These are phyloP conservation scores for Neonectria neomacrospora DNA, from an alignment of 2,329 filamentous ascomycete genomes.

Conservation along the genomic window DNA sequence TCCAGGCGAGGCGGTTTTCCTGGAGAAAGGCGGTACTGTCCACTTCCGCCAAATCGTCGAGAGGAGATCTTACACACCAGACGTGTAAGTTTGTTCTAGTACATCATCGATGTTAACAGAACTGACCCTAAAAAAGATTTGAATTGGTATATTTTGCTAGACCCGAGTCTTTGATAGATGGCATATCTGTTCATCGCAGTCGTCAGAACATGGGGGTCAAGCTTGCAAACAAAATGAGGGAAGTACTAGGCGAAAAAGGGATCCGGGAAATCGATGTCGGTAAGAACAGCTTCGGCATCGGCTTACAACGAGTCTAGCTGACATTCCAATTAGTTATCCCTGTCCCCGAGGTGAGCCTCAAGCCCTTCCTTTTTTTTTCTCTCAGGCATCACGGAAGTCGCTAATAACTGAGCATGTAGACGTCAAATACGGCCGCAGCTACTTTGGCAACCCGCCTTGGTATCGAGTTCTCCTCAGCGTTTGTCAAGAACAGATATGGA, in stretches of 20 bases:
- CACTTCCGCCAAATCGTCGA: slow-evolving; percentile 80
- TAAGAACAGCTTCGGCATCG: slow-evolving; percentile 32
- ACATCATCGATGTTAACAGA: no score
- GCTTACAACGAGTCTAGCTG: slow-evolving; percentile 19
- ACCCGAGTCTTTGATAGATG: slow-evolving; percentile 85
- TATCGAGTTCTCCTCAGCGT: slow-evolving; percentile 78
- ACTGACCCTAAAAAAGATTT: slow-evolving; percentile 12
- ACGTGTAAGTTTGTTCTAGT: slow-evolving; percentile 49
- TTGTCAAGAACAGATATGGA: slow-evolving; percentile 88
- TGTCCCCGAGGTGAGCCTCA: slow-evolving; percentile 60
- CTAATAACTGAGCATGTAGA: slow-evolving; percentile 56
- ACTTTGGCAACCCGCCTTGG: slow-evolving; percentile 78
- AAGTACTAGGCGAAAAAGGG: slow-evolving; percentile 73
- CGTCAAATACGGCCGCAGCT: slow-evolving; percentile 82
- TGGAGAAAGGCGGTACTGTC: slow-evolving; percentile 79
- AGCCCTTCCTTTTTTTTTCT: no score
- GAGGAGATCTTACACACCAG: slow-evolving; percentile 78
- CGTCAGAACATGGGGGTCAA: slow-evolving; percentile 88
- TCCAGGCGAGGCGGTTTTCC: slow-evolving; percentile 87
- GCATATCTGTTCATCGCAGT: slow-evolving; percentile 85
- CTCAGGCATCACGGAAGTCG: not conserved
- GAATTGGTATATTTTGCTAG: slow-evolving; percentile 80
- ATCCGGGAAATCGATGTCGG: slow-evolving; percentile 80
- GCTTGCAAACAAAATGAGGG: slow-evolving; percentile 77
- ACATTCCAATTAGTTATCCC: slow-evolving; percentile 70